Evolutionary conservation across 805 yeast genomes (phyloP).

Genomic region (Candida germanica): DNA sequence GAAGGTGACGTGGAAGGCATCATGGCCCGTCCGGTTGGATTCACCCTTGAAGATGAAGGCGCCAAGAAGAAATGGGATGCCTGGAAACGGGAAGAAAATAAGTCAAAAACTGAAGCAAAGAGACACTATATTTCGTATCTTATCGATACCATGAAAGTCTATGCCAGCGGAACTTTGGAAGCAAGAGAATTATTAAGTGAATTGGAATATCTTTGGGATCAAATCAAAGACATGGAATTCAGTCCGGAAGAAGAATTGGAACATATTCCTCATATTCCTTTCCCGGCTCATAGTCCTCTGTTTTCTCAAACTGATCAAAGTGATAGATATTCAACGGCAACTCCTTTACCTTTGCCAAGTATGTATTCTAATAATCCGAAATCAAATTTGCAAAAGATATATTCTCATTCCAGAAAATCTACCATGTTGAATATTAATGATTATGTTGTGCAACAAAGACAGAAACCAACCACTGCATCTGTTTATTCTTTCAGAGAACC

Average conservation of each 20-base stretch:
- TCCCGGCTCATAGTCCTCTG: constrained; percentile 35
- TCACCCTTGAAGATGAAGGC: constrained; percentile 58
- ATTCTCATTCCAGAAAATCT: constrained; percentile 41
- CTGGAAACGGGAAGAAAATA: constrained; percentile 74
- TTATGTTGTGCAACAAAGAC: constrained; percentile 32
- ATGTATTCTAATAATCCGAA: constrained; percentile 20
- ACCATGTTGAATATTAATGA: constrained; percentile 35
- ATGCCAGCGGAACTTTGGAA: constrained; percentile 65
- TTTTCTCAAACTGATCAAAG: constrained; percentile 24
- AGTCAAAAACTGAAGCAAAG: constrained; percentile 69
- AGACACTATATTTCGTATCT: constrained; percentile 63
- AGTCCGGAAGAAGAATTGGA: constrained; percentile 29
- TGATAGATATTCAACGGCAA: constrained; percentile 35
- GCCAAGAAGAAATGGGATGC: constrained; percentile 80
- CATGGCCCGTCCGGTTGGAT: constrained; percentile 64
- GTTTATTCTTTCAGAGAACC: constrained; percentile 17
- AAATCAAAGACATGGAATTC: constrained; percentile 49
- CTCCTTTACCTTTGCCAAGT: constrained; percentile 32
- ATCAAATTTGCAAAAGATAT: constrained; percentile 37
- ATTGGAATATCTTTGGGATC: constrained; percentile 73
- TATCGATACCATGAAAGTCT: constrained; percentile 67
- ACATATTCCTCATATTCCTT: constrained; percentile 19
- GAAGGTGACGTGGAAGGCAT: constrained; percentile 77
- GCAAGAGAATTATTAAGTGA: constrained; percentile 64
- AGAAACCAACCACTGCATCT: constrained; percentile 16